phyloP scores from a whole-genome alignment of 176 grass and related monocot genomes.

The Oryza nivara region DNA sequence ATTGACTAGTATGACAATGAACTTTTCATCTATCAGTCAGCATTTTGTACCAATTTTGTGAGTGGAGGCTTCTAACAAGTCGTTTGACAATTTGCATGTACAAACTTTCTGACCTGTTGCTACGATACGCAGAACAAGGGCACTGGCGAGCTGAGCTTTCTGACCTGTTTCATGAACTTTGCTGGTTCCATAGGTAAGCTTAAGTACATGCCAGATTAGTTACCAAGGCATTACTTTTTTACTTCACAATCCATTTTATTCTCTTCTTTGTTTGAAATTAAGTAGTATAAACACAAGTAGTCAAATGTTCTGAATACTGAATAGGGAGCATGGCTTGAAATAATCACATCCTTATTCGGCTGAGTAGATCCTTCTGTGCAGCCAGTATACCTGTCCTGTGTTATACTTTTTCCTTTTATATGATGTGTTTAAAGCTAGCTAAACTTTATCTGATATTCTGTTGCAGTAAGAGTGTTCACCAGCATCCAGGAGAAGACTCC shows the following conservation, averaged over 20 bases:
- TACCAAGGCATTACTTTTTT: slow-evolving; percentile 9
- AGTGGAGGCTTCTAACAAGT: neutral
- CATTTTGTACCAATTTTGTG: neutral
- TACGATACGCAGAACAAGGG: slow-evolving; percentile 82
- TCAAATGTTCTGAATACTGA: neutral
- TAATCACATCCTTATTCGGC: slow-evolving; percentile 17
- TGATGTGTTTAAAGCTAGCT: slow-evolving; percentile 3
- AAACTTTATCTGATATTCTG: slow-evolving; percentile 29
- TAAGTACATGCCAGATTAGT: slow-evolving; percentile 21
- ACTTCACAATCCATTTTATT: slow-evolving; percentile 16
- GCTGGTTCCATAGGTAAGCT: slow-evolving; percentile 83
- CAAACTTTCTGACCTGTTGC: neutral
- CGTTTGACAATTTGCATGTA: neutral
- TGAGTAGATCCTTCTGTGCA: neutral
- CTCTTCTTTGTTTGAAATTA: neutral
- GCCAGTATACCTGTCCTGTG: neutral
- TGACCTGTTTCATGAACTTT: slow-evolving; percentile 96
- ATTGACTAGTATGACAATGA: neutral
- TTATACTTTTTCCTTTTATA: neutral
- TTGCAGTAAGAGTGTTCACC: slow-evolving; percentile 94
- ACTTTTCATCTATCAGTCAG: neutral
- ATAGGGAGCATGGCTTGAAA: slow-evolving; percentile 16
- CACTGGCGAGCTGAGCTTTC: slow-evolving; percentile 86
- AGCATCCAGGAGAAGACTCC: slow-evolving; percentile 95
- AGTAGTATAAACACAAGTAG: neutral